Evolutionary conservation across 2,329 filamentous ascomycete species (phyloP), one percentile per base, ranked within the genome.

Genomic region (Clonostachys sp.): DNA sequence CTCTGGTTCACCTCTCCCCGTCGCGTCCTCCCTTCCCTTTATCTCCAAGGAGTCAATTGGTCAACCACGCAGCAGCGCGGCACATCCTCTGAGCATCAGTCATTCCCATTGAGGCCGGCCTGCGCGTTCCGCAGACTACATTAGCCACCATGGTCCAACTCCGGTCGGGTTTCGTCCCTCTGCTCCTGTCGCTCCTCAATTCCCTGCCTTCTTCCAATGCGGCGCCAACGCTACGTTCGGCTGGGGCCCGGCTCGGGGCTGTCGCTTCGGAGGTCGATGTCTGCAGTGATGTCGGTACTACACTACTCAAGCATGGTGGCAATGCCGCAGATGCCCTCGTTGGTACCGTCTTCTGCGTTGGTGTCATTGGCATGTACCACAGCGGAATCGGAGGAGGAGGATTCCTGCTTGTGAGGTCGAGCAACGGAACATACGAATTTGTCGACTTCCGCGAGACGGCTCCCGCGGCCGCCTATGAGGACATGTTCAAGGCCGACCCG

Each of bases 381-480:
- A 72, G 67, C 53, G 88, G 88, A 5, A 81, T 92, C 48, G 87
- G 86, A 6, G 89, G 89, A 5, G 89, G 89, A 13, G 89, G 89
- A 2, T 94, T 94, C 64, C 81, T 87, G 76, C 72, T 91, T 3
- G 75, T 91, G n/a, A 77, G 84, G 50, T 68, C 74, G 3, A 65
- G 77, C 6, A 77, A 87, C 51, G 85, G 85, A 6, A 68, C 70
- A 9, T 92, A 89, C 59, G 89, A 95, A 56, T 87, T 83, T 53
- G 82, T 95, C 53, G 90, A 96, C 62, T 95, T 94, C 62, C 77
- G 91, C 14, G 91, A 95, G 64, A 89, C 81, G 0, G 91, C 91
- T 0, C 90, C 91, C 1, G 87, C 84, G 0, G 87, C 88, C 2
- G 84, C 89, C 0, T 87, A 78, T 51, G 73, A 91, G 62, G 79